Evolutionary conservation across 2,329 filamentous ascomycete genomes (phyloP), one percentile per base, ranked within the genome.

Genomic region (Alternaria angustiovoidea): DNA sequence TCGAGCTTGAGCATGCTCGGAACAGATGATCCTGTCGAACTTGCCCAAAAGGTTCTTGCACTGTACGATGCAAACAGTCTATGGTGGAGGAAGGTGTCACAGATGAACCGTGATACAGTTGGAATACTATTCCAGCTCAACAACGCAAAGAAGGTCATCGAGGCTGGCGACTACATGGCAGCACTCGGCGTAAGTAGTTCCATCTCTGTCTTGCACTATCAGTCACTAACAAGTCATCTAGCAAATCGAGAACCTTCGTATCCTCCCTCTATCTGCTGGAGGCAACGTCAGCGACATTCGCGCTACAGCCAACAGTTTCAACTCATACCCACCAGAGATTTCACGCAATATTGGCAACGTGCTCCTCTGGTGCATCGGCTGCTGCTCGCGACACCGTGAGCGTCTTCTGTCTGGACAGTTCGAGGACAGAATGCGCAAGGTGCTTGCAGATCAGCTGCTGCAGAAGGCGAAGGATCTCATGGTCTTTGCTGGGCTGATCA

Each of bases 351-450:
- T 97, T 70, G 94, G 94, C 18, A 93, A 94, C 78, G 84, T 98
- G 63, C 86, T 99, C 64, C 90, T 97, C 82, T 98, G 95, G 95
- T 93, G 93, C 51, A 92, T 99, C 67, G 86, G 90, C 42, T 93
- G 91, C 81, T 96, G 94, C 79, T 89, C 90, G 51, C 87, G 89
- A 57, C 90, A 97, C 79, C 87, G 92, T 22, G 75, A 78, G 63
- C 89, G 91, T 69, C 83, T 89, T 62, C 85, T 86, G 57, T 86
- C 84, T 59, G 89, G 89, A 28, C 87, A 90, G 69, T 97, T 91
- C 78, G 93, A 90, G 68, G 90, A 90, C 85, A 65, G 83, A 8
- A 76, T 74, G 85, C 74, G 84, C 81, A 75, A 81, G 83, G 68
- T 75, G 49, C 70, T 81, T 77, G 88, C 90, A 52, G 88, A 90